Percentiles rank a stretch among this genome's conserved stretches.
phyloP scores from a whole-genome alignment of 1,284 basidiomycete species.

The Tilletia indica region DNA sequence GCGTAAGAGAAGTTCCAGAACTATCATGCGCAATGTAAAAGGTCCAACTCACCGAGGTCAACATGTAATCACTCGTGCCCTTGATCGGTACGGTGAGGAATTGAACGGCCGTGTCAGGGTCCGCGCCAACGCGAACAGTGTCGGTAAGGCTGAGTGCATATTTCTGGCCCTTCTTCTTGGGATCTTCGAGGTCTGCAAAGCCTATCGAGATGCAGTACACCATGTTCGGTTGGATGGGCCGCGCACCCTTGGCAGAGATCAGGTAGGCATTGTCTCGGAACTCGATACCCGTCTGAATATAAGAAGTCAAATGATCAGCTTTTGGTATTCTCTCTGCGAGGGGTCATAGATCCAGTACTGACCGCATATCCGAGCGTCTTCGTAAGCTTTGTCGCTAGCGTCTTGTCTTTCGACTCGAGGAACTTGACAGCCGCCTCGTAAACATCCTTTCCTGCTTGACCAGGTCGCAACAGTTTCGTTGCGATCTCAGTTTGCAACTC shows the following conservation, averaged over 20 bases:
- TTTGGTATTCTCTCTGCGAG: not conserved
- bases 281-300: conserved; percentile 62
- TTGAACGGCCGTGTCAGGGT: conserved; percentile 62
- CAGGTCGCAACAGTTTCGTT: conserved; percentile 72
- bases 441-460: conserved; percentile 72
- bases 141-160: conserved; percentile 88
- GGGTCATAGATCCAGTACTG: conserved; percentile 55
- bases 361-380: conserved; percentile 87
- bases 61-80: conserved; percentile 24
- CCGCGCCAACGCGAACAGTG: conserved; percentile 71
- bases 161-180: conserved; percentile 69
- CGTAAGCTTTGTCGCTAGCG: conserved; percentile 77
- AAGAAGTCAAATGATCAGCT: not conserved
- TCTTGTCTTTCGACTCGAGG: conserved; percentile 74
- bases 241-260: conserved; percentile 75
- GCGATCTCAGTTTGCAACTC: conserved; percentile 77
- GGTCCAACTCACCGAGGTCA: not conserved
- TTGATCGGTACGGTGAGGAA: conserved; percentile 73
- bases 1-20: not conserved
- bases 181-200: conserved; percentile 72
- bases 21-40: not conserved
- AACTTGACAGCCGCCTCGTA: conserved; percentile 75
- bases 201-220: conserved; percentile 79
- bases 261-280: conserved; percentile 86
- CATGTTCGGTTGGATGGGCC: conserved; percentile 75